Evolutionary conservation across 2,329 filamentous ascomycete genomes (phyloP).

Genomic region (Penicillium sp.): DNA sequence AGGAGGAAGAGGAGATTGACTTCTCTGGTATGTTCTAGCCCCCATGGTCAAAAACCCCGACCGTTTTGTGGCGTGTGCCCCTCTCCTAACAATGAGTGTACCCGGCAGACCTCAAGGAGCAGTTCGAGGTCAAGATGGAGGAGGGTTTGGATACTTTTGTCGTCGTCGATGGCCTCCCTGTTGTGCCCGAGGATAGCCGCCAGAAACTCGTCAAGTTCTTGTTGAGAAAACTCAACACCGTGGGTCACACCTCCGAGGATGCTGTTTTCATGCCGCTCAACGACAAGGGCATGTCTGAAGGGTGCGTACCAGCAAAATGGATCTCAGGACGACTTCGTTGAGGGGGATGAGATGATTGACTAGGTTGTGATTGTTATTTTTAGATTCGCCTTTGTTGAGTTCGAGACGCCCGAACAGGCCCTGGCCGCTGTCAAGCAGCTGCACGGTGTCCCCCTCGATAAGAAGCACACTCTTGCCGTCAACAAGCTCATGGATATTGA

Average conservation of each 20-base stretch:
- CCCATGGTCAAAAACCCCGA: not conserved
- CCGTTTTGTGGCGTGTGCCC: constrained; percentile 20
- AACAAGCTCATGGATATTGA: constrained; percentile 99
- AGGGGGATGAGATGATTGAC: constrained; percentile 12
- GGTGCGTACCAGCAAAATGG: constrained; percentile 50
- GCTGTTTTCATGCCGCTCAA: constrained; percentile 90
- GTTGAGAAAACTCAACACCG: constrained; percentile 81
- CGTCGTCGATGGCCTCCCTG: constrained; percentile 87
- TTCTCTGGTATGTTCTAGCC: constrained; percentile 56
- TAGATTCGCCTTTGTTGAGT: constrained; percentile 96
- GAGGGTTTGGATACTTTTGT: constrained; percentile 95
- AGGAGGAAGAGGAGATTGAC: constrained; percentile 89
- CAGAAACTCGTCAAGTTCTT: constrained; percentile 94
- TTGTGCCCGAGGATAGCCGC: constrained; percentile 84
- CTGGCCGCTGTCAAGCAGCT: constrained; percentile 83
- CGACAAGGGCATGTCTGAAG: constrained; percentile 77
- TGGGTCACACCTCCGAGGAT: constrained; percentile 80
- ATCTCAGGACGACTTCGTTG: not conserved
- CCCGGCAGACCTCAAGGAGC: constrained; percentile 69
- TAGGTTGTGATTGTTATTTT: constrained; percentile 3
- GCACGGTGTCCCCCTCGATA: constrained; percentile 82
- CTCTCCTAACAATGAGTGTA: constrained; percentile 17
- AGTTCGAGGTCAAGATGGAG: constrained; percentile 93
- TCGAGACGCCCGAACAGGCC: constrained; percentile 83
- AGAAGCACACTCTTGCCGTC: constrained; percentile 88